Evolutionary conservation across 306 rosid species (phyloP).

Genomic region (Sicyos edulis): DNA sequence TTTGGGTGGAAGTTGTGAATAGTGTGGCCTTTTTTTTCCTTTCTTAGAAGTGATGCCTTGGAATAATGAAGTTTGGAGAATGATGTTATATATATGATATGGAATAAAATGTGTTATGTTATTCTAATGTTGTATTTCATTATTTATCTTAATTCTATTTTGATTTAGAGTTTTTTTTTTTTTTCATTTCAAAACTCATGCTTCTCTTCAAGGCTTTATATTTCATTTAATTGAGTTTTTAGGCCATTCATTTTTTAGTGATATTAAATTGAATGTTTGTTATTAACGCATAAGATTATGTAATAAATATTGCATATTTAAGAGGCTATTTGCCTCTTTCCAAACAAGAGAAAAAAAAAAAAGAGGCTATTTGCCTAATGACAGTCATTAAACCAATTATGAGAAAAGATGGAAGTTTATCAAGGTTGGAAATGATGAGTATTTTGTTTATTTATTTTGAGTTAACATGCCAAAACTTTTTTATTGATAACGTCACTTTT

Average conservation of each 20-base stretch:
- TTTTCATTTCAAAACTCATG: not conserved
- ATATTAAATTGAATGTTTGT: too few relatives aligned
- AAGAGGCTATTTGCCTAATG: too few relatives aligned
- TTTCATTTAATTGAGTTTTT: not conserved
- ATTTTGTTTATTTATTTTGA: too few relatives aligned
- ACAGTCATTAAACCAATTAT: too few relatives aligned
- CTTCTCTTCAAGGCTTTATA: not conserved
- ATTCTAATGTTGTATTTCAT: not conserved
- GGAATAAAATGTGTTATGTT: not conserved
- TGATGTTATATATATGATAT: constrained; percentile 17
- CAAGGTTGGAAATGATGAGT: too few relatives aligned
- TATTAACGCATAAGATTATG: too few relatives aligned
- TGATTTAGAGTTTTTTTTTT: not conserved
- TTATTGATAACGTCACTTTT: too few relatives aligned
- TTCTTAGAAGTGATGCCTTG: constrained; percentile 32
- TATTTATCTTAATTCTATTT: not conserved
- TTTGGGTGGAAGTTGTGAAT: constrained; percentile 62
- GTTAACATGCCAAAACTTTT: too few relatives aligned
- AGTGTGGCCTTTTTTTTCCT: constrained; percentile 14
- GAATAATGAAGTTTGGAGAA: constrained; percentile 12
- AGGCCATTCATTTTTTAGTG: not conserved
- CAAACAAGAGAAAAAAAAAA: too few relatives aligned
- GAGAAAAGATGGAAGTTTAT: too few relatives aligned
- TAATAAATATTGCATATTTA: too few relatives aligned
- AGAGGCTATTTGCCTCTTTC: too few relatives aligned